Evolutionary conservation across 1,284 basidiomycete genomes (phyloP), one percentile per base, ranked within the genome.

Genomic region (Trametes sp.): DNA sequence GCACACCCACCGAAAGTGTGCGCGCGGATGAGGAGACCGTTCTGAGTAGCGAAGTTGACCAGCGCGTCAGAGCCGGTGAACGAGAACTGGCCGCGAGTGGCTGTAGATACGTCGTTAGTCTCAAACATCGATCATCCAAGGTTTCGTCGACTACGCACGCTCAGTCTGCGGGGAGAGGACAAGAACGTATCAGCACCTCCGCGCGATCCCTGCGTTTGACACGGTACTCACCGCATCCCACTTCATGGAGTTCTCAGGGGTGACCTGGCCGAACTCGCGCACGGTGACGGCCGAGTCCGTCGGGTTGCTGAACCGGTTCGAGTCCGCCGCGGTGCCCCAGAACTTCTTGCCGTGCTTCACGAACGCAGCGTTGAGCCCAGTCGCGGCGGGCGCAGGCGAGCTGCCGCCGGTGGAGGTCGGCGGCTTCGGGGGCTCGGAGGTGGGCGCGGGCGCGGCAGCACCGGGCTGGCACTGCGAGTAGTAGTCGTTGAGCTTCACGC

Each of bases 11-110:
- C 72, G 24, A 84, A 73, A 13, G 82, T 83, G 69, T 83, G 81
- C 10, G 81, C 83, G 63, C 82, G 80, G 59, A 84, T 76, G 61
- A 80, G 62, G 68, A 82, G 80, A 38, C 78, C 77, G 67, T 84
- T 81, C 48, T 77, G 74, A 8, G 74, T 73, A 23, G 82, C 82
- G 74, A 80, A 83, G 70, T 81, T 80, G 59, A 82, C 81, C 31
- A 84, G 75, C 31, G 73, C 72, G 64, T 84, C 82, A 13, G 79
- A 66, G 14, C 74, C 74, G 23, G 72, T 70, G 68, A 79, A 83
- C 56, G 73, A 79, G 74, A 81, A 82, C 28, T 59, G 59, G 45
- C 75, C 75, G 21, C 75, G 74, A 42, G 62, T 70, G 19, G 74
- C 73, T 74, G 60, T 3, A 49, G 19, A 11, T 3, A 38, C 19